phyloP scores from a whole-genome alignment of 2,329 filamentous ascomycete genomes.

The Penicillium crustosum region DNA sequence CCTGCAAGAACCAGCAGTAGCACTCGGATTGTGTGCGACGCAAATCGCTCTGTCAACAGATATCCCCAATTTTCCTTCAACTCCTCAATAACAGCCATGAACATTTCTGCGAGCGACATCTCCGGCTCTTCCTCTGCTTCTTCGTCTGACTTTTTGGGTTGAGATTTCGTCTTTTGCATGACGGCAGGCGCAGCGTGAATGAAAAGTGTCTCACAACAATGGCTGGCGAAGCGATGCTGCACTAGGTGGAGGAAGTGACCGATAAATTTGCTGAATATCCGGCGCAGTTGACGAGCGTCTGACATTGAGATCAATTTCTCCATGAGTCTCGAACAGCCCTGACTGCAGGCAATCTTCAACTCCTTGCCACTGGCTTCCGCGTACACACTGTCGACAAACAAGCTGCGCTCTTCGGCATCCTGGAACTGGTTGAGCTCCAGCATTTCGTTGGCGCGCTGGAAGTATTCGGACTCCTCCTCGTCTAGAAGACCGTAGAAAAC shows the following conservation, averaged over 20 bases:
- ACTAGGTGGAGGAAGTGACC: slow-evolving; percentile 86
- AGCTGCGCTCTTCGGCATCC: slow-evolving; percentile 66
- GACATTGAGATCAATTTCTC: slow-evolving; percentile 86
- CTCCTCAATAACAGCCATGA: slow-evolving; percentile 80
- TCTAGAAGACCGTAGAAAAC: slow-evolving; percentile 93
- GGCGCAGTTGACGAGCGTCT: slow-evolving; percentile 76
- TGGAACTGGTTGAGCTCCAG: slow-evolving; percentile 87
- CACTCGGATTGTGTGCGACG: slow-evolving; percentile 85
- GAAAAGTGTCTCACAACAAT: slow-evolving; percentile 95
- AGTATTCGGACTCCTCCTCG: slow-evolving; percentile 93
- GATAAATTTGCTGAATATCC: slow-evolving; percentile 78
- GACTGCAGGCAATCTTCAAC: slow-evolving; percentile 91
- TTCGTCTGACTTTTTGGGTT: slow-evolving; percentile 45
- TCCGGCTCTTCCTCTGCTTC: slow-evolving; percentile 48
- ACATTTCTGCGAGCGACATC: slow-evolving; percentile 77
- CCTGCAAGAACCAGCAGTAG: slow-evolving; percentile 84
- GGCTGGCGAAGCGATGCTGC: slow-evolving; percentile 93
- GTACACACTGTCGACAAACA: slow-evolving; percentile 80
- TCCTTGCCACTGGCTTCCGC: slow-evolving; percentile 87
- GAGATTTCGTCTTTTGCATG: slow-evolving; percentile 65
- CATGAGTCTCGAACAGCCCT: slow-evolving; percentile 90
- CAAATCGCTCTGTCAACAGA: slow-evolving; percentile 82
- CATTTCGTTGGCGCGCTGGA: slow-evolving; percentile 82
- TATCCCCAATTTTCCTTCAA: slow-evolving; percentile 81
- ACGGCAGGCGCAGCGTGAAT: slow-evolving; percentile 76